A percentile compares a stretch with the other conserved stretches of the same genome.
Conservation (phyloP, 2,329 filamentous ascomycete genomes). For the Juglanconis oblonga region DNA sequence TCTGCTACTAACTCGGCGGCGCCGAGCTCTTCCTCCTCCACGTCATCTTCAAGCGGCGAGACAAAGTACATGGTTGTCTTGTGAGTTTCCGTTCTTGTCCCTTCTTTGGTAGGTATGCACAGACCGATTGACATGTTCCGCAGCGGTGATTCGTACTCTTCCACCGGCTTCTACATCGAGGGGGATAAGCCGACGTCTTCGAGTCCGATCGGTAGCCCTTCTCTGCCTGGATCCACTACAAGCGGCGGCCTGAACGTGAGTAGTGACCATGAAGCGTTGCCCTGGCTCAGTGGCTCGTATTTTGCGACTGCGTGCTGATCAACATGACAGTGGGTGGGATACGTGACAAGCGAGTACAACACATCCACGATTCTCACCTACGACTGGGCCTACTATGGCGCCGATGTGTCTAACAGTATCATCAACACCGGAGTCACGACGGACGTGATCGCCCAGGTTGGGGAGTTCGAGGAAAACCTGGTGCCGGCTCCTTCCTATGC, state of each 20-base stretch:
- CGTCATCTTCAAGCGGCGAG: slow-evolving; percentile 1
- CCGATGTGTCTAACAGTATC: slow-evolving; percentile 15
- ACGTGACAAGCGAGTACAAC: slow-evolving; percentile 15
- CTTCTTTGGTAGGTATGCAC: too few species aligned
- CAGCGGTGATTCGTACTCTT: slow-evolving; percentile 18
- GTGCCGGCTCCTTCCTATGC: slow-evolving; percentile 13
- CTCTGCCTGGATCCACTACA: slow-evolving; percentile 9
- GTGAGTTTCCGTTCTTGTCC: background rate
- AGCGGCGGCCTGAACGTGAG: slow-evolving; percentile 15
- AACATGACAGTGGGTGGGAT: slow-evolving; percentile 10
- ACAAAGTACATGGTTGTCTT: slow-evolving; percentile 18
- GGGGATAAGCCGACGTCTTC: slow-evolving; percentile 14
- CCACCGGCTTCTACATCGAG: slow-evolving; percentile 18
- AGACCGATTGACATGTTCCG: background rate
- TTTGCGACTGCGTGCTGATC: background rate
- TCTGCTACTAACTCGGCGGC: background rate
- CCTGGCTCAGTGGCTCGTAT: too few species aligned
- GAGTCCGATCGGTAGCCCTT: slow-evolving; percentile 3
- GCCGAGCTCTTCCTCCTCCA: background rate
- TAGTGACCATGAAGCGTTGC: background rate
- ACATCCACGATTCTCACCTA: slow-evolving; percentile 15
- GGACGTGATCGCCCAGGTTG: slow-evolving; percentile 16
- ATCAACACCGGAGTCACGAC: slow-evolving; percentile 19
- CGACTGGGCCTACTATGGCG: slow-evolving; percentile 15
- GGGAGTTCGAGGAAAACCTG: slow-evolving; percentile 10